Conservation (phyloP, 805 yeast species). For the Schwanniomyces pseudopolymorphus region DNA sequence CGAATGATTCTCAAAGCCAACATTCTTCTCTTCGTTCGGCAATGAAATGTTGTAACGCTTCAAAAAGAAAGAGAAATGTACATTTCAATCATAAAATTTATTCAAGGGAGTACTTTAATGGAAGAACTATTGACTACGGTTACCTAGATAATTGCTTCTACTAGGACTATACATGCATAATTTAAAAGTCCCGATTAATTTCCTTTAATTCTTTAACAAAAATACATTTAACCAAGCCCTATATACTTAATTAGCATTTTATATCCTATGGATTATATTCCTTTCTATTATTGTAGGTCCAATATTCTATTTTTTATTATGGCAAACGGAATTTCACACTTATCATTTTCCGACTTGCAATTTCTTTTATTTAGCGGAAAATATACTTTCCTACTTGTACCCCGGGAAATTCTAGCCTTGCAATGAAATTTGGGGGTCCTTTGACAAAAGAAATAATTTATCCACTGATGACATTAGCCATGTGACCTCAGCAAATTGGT, state of each 20-base stretch:
- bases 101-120: slow-evolving; percentile 46
- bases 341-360: no score
- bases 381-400: no score
- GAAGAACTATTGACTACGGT: slow-evolving; percentile 43
- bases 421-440: background rate
- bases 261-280: background rate
- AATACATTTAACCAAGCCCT: background rate
- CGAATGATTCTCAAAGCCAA: background rate
- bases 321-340: no score
- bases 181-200: background rate
- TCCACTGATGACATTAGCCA: background rate
- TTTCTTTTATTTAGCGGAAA: background rate
- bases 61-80: slow-evolving; percentile 28
- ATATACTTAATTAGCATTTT: background rate
- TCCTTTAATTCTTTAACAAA: background rate
- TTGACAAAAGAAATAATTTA: background rate
- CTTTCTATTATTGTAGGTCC: background rate
- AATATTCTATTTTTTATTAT: no score
- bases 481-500: background rate
- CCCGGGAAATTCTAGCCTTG: background rate
- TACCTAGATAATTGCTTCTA: slow-evolving; percentile 35
- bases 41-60: background rate
- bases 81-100: slow-evolving; percentile 43
- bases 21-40: slow-evolving; percentile 2
- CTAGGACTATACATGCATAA: background rate